Evolutionary conservation across 2,329 filamentous ascomycete species (phyloP).

Genomic region (Proliferodiscus dingleyae): DNA sequence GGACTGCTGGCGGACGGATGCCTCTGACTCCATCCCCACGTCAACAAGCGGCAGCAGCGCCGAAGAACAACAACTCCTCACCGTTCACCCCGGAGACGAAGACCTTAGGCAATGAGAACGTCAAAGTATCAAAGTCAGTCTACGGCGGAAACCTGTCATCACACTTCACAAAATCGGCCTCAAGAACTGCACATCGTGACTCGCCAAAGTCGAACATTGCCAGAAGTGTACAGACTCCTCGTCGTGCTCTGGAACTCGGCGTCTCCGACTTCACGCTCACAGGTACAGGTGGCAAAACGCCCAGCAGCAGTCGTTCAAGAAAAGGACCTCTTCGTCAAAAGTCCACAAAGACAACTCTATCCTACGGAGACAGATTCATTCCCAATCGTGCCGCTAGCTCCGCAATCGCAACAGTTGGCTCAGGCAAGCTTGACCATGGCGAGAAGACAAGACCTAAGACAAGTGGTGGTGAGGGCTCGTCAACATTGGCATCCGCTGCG

Average conservation of each 20-base stretch:
- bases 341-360: slow-evolving; percentile 69
- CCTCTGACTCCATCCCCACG: slow-evolving; percentile 89
- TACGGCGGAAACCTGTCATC: slow-evolving; percentile 76
- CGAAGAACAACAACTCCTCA: slow-evolving; percentile 57
- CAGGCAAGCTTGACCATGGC: slow-evolving; percentile 71
- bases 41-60: slow-evolving; percentile 48
- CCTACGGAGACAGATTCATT: slow-evolving; percentile 89
- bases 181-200: slow-evolving; percentile 67
- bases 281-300: slow-evolving; percentile 71
- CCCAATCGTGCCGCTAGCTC: slow-evolving; percentile 90
- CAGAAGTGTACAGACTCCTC: slow-evolving; percentile 66
- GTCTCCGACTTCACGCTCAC: slow-evolving; percentile 90
- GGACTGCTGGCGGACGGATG: slow-evolving; percentile 90
- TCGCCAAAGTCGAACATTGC: slow-evolving; percentile 98
- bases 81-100: slow-evolving; percentile 70
- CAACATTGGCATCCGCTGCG: slow-evolving; percentile 63
- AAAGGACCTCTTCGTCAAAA: slow-evolving; percentile 51
- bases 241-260: slow-evolving; percentile 78
- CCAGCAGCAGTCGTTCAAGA: slow-evolving; percentile 50
- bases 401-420: slow-evolving; percentile 74
- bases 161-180: slow-evolving; percentile 66
- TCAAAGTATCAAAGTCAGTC: slow-evolving; percentile 59
- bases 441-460: slow-evolving; percentile 72
- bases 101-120: slow-evolving; percentile 48
- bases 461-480: slow-evolving; percentile 64